phyloP scores from a whole-genome alignment of 257 asterid genomes.

The Solanum tacnaense region DNA sequence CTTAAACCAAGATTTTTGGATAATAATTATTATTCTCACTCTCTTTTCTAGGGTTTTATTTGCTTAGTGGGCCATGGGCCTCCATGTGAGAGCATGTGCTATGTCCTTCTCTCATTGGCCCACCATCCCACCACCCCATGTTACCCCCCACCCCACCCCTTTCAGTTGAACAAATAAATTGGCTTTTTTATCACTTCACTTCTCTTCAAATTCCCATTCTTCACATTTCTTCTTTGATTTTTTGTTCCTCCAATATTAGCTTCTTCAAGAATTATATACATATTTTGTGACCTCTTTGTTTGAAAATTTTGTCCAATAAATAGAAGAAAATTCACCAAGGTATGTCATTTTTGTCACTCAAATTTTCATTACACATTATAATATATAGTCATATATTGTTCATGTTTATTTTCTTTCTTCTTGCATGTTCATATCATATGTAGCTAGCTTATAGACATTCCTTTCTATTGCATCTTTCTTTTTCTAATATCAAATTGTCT shows the following conservation, averaged over 20 bases:
- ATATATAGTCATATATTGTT: not conserved
- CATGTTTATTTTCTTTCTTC: not conserved
- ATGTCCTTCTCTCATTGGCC: slow-evolving; percentile 59
- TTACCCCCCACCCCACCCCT: not conserved
- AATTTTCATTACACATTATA: not conserved
- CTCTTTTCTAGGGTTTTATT: slow-evolving; percentile 27
- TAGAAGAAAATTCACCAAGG: not conserved
- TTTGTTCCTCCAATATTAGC: not conserved
- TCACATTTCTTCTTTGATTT: not conserved
- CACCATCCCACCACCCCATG: slow-evolving; percentile 34
- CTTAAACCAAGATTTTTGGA: not conserved
- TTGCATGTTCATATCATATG: not conserved
- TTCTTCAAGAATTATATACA: not conserved
- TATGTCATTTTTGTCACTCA: not conserved
- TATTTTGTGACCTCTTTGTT: not conserved
- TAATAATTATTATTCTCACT: not conserved
- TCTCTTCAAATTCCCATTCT: not conserved
- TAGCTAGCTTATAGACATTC: not conserved
- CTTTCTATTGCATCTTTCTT: not conserved
- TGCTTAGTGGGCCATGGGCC: slow-evolving; percentile 49
- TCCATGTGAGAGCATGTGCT: slow-evolving; percentile 94
- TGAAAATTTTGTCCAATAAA: not conserved
- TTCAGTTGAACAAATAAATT: slow-evolving; percentile 50
- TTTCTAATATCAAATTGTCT: not conserved
- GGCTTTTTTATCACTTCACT: slow-evolving; percentile 28